phyloP scores from a whole-genome alignment of 257 asterid species.

The Solanum pimpinellifolium region DNA sequence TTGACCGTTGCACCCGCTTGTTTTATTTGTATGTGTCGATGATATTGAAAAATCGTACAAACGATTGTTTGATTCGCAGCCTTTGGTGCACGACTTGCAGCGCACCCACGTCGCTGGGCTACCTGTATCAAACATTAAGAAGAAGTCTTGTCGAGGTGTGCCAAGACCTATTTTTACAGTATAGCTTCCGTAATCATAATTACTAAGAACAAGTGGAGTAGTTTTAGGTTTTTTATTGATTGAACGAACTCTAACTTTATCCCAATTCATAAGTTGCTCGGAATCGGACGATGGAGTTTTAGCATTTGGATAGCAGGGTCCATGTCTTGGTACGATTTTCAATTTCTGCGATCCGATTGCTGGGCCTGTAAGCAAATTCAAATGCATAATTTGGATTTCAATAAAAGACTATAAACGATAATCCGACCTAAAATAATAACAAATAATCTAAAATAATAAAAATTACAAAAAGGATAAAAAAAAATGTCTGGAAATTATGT shows the following conservation, averaged over 20 bases:
- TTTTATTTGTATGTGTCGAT: neutral
- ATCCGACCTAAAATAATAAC: too few relatives aligned
- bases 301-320: neutral
- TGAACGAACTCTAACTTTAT: neutral
- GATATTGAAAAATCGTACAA: neutral
- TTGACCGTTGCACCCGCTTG: neutral
- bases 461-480: too few relatives aligned
- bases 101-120: neutral
- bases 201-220: rapidly evolving
- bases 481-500: too few relatives aligned
- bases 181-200: neutral
- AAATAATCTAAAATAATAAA: too few relatives aligned
- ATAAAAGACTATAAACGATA: neutral
- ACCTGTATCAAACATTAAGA: neutral
- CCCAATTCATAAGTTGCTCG: neutral
- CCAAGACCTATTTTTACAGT: neutral
- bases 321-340: neutral
- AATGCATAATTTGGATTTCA: neutral
- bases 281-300: neutral
- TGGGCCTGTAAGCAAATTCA: neutral
- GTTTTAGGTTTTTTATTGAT: neutral
- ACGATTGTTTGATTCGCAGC: neutral
- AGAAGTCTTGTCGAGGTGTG: neutral
- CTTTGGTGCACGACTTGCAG: neutral
- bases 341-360: neutral